Conservation (phyloP, 78 protist species). For the Polysphondylium violaceum region DNA sequence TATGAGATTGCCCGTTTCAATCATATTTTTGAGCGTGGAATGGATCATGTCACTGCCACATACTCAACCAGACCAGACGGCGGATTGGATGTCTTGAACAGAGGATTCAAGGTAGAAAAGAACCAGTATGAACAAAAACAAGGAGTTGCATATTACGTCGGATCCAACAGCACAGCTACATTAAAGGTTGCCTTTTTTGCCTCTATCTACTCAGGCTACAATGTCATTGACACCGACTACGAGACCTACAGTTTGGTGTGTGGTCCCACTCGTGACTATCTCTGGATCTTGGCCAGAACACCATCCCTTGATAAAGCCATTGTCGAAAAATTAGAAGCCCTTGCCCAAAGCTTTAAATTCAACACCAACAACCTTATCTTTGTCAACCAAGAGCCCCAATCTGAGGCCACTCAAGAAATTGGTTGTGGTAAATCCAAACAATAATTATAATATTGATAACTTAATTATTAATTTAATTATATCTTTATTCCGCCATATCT, state of each 20-base stretch:
- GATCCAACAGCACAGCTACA: neutral
- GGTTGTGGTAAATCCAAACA: too few relatives aligned
- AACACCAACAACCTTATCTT: too few relatives aligned
- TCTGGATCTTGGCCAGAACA: neutral
- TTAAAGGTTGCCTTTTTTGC: neutral
- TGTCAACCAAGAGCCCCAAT: neutral
- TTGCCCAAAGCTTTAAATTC: neutral
- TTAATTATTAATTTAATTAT: too few relatives aligned
- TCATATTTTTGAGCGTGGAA: neutral
- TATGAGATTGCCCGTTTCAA: neutral
- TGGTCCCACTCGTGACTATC: neutral
- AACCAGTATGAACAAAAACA: neutral
- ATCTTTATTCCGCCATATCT: too few relatives aligned
- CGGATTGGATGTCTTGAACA: neutral
- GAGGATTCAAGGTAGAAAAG: neutral
- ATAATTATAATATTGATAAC: too few relatives aligned
- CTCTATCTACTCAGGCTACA: neutral
- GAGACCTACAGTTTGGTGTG: neutral
- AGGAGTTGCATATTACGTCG: neutral
- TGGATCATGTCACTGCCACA: neutral
- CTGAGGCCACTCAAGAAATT: too few relatives aligned
- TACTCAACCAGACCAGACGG: neutral
- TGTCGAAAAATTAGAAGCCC: neutral
- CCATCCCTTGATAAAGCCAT: neutral
- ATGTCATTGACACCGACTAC: neutral